These are phyloP conservation scores for Mycena epipterygia DNA, from an alignment of 768 basidiomycete genomes.

Conservation along the genomic window DNA sequence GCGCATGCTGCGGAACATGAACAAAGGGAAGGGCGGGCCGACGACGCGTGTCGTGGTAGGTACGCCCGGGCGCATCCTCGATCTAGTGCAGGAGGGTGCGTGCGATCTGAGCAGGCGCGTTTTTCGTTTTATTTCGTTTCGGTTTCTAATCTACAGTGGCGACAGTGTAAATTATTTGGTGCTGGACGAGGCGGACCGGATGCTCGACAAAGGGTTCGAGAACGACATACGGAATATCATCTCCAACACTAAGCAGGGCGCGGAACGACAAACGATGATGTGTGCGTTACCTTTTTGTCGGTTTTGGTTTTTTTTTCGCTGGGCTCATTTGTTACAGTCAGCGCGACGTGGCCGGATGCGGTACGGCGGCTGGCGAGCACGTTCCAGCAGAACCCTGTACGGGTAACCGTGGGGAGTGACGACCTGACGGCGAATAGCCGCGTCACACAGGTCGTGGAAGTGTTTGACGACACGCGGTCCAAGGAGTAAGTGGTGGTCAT, in stretches of 20 bases:
- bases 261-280: constrained; percentile 93
- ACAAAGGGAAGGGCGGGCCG: constrained; percentile 61
- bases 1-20: constrained; percentile 69
- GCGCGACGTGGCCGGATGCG: constrained; percentile 98
- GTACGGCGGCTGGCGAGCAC: constrained; percentile 90
- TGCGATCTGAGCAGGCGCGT: constrained; percentile 85
- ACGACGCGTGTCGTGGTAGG: constrained; percentile 89
- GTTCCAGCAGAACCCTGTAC: constrained; percentile 87
- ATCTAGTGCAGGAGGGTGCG: constrained; percentile 89
- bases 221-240: constrained; percentile 97
- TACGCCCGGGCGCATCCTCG: constrained; percentile 94
- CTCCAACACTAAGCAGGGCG: constrained; percentile 72
- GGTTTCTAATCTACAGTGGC: constrained; percentile 14
- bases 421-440: constrained; percentile 94
- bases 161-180: constrained; percentile 90
- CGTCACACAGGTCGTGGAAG: constrained; percentile 94
- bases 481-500: constrained; percentile 78
- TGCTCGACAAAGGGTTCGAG: constrained; percentile 99
- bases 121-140: not conserved
- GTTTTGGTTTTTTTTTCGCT: not conserved
- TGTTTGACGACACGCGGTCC: constrained; percentile 85
- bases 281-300: constrained; percentile 66
- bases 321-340: constrained; percentile 69
- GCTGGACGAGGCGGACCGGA: constrained; percentile 97
- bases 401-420: constrained; percentile 95